Base-by-base conservation (phyloP, 352 stramenopile species). In the Detonula confervacea region DNA sequence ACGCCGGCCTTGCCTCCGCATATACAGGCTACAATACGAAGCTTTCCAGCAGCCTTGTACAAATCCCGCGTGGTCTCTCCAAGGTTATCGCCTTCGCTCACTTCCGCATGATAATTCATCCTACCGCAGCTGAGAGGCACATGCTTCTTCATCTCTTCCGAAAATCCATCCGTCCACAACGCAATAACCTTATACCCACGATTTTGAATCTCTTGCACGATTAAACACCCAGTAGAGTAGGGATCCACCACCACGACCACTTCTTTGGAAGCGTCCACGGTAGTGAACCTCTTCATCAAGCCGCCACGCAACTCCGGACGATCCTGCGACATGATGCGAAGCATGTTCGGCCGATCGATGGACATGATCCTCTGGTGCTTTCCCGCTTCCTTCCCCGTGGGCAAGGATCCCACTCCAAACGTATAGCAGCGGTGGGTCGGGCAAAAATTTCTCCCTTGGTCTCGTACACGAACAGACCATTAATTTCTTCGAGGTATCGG, bases 1-100 rank as follows among this genome's bases (percentile, higher is more conserved):
- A 98, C 96, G 69, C 96, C 96, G n/a, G 95, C 97, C 84, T 98
- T 96, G 7, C 95, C 96, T 67, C 96, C 96, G 14, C 95, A 90
- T 2, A 98, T 81, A 77, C 97, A 93, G 33, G 93, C 95, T 20
- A 97, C 76, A 37, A 98, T 88, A 20, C 93, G 80, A 24, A 92
- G 70, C 29, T 57, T 27, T 11, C 77, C 83, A 8, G 87, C 87
- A 16, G 87, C 83, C 35, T 82, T 87, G 39, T 87, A 83, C 0
- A 95, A 59, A 7, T 59, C 42, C 42, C 82, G 51, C n/a, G 73
- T 71, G 0, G 88, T 95, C 47, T 88, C 79, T 18, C 65, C 77
- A 1, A 87, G 54, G 51, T 67, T 59, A 14, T 82, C 85, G 20
- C 74, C 72, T 64, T 92, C 84, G 6, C 77, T 69, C 9, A 91